These are phyloP conservation scores for Globisporangium perplexum DNA, from an alignment of 352 stramenopile species.

Conservation along the genomic window DNA sequence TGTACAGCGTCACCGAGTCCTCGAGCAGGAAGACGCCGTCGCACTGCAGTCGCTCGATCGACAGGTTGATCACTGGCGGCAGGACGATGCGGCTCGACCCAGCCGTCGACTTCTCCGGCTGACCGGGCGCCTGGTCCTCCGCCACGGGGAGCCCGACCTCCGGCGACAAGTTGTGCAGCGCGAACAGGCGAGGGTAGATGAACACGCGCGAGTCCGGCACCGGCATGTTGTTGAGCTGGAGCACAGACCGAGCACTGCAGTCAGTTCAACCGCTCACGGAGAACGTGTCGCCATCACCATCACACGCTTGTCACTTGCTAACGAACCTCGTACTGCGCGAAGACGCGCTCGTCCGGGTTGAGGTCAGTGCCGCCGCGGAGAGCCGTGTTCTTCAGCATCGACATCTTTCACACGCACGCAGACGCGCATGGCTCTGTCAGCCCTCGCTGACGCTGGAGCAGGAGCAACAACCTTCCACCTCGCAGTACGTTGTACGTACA, in stretches of 20 bases:
- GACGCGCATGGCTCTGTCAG: neutral
- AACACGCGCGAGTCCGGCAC: conserved; percentile 89
- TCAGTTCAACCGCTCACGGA: neutral
- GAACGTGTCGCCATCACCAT: too few species aligned
- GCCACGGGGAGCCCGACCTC: conserved; percentile 77
- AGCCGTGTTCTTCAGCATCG: conserved; percentile 96
- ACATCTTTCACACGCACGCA: conserved; percentile 68
- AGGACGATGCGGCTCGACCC: conserved; percentile 77
- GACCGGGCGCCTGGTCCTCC: conserved; percentile 27
- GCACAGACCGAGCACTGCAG: neutral
- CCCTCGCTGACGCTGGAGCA: neutral
- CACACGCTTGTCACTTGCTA: neutral
- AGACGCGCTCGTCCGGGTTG: conserved; percentile 93
- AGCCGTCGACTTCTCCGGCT: conserved; percentile 44
- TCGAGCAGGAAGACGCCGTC: conserved; percentile 97
- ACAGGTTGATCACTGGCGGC: conserved; percentile 92
- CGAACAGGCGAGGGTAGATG: conserved; percentile 97
- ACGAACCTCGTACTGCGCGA: conserved; percentile 85
- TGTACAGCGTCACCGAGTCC: conserved; percentile 93
- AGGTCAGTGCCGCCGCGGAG: conserved; percentile 96
- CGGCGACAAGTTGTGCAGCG: conserved; percentile 89
- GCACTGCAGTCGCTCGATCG: conserved; percentile 90
- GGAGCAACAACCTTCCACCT: neutral
- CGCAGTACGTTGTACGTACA: conserved; percentile 26
- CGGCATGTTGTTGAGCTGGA: conserved; percentile 92